phyloP scores from a whole-genome alignment of 2,329 filamentous ascomycete species.

The Phyllachora maydis region DNA sequence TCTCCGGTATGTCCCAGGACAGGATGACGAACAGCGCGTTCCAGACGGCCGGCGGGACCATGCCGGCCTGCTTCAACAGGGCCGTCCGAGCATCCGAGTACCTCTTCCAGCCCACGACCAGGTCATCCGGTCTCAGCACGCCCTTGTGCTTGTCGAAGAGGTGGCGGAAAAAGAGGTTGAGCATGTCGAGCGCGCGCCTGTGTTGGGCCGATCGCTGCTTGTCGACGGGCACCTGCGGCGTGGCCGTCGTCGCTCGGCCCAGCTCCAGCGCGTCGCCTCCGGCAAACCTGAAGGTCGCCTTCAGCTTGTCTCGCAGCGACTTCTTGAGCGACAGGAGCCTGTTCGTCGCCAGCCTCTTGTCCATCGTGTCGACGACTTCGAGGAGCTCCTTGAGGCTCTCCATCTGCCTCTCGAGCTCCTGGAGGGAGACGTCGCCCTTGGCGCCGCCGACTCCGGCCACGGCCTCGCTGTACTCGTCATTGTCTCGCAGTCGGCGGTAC shows the following conservation, averaged over 20 bases:
- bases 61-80: no score
- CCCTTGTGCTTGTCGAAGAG: conserved; percentile 16
- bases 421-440: conserved; percentile 6
- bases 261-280: no score
- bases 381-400: conserved; percentile 8
- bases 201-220: no score
- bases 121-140: conserved; percentile 7
- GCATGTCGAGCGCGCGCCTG: conserved; percentile 7
- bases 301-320: conserved; percentile 10
- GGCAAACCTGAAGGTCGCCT: no score
- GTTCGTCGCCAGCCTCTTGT: conserved; percentile 9
- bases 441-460: conserved; percentile 5
- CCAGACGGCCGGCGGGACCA: conserved; percentile 41
- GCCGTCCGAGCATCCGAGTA: conserved; percentile 26
- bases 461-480: conserved; percentile 6
- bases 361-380: conserved; percentile 8
- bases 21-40: conserved; percentile 44
- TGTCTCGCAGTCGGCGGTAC: conserved; percentile 3
- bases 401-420: conserved; percentile 13
- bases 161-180: conserved; percentile 11
- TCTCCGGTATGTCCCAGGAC: conserved; percentile 27
- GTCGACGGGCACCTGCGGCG: no score
- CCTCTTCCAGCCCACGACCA: conserved; percentile 20
- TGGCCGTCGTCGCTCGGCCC: no score
- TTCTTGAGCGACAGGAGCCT: conserved; percentile 9